Conservation (phyloP, 2,329 filamentous ascomycete genomes). For the Hortaea sp. region DNA sequence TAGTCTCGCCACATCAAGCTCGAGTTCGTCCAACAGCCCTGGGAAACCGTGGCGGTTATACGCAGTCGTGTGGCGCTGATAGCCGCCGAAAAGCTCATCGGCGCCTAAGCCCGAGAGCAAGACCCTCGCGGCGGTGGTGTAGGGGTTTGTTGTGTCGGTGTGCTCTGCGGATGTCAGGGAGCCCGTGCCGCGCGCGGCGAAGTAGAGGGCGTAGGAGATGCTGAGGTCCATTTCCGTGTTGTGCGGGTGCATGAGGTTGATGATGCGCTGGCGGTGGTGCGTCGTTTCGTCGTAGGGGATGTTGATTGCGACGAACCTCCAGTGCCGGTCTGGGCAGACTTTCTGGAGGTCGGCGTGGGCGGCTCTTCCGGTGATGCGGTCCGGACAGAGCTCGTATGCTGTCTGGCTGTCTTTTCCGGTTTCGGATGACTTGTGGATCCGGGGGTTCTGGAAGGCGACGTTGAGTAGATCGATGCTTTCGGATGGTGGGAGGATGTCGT, state of each 20-base stretch:
- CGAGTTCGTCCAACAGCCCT: constrained; percentile 70
- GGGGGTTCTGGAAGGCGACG: constrained; percentile 93
- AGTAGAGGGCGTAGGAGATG: constrained; percentile 88
- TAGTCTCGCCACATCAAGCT: constrained; percentile 73
- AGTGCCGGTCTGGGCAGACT: constrained; percentile 60
- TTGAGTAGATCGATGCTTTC: constrained; percentile 83
- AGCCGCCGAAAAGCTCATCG: constrained; percentile 92
- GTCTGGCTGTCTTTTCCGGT: constrained; percentile 11
- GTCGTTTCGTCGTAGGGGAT: constrained; percentile 68
- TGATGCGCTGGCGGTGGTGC: constrained; percentile 57
- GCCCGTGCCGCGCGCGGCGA: constrained; percentile 64
- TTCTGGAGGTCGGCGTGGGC: constrained; percentile 64
- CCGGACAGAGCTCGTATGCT: constrained; percentile 75
- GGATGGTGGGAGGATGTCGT: constrained; percentile 59
- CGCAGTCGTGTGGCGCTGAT: constrained; percentile 70
- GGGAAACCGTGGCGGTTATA: constrained; percentile 59
- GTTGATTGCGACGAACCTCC: constrained; percentile 81
- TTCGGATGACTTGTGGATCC: constrained; percentile 37
- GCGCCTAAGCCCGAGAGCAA: constrained; percentile 88
- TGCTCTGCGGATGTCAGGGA: neutral
- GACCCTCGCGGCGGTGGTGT: constrained; percentile 65
- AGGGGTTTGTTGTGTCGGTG: constrained; percentile 23
- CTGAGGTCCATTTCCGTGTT: constrained; percentile 99
- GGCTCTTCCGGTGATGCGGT: constrained; percentile 74
- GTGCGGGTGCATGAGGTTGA: constrained; percentile 77